Base-by-base conservation (phyloP, 305 asterid genomes). In the Fraxinus albicans region DNA sequence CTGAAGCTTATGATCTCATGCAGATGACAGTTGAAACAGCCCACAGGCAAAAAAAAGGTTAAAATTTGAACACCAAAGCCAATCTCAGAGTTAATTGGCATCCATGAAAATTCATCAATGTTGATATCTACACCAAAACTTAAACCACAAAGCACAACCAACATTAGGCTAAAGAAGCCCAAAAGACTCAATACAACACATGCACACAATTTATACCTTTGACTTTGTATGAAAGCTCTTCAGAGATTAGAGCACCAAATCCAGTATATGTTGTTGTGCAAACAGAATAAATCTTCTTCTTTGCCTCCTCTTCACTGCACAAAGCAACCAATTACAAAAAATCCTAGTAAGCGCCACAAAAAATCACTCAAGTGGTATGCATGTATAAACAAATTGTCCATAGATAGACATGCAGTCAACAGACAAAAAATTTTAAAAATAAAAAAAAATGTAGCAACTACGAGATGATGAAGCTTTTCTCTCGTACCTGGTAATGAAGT, bases 231-330 rank as follows among this genome's bases (percentile, higher is more conserved):
- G 98, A 94, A 40, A 90, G 93, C 89, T 96, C 99, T 86, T 96
- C 98, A 1, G 97, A 89, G 67, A 96, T 92, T 86, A 94, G 82
- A 81, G 93, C 97, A 75, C 98, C 98, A 83, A 96, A 96, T 21
- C 98, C 98, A 40, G 97, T 92, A 76, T 94, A 94, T 0, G 97
- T 93, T 15, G 94, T 80, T 0, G 98, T 91, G 80, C 93, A 94
- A 86, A 96, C 98, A 55, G 97, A 92, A 78, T 96, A 96, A 60
- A 94, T 96, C 92, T 94, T 96, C 86, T 93, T 91, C 90, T 89
- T 92, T 33, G 98, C 99, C 86, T 94, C 99, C 85, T 96, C 98
- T 90, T 96, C 98, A 86, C 98, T 96, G 92, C 94, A 87, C 23
- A 81, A 44, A 69, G 70, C 83, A 90, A 85, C 73, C 50, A 82